Percentiles rank a stretch among this genome's conserved stretches.
Evolutionary conservation across 768 basidiomycete species (phyloP).

Genomic region (Termitomyces sp.): DNA sequence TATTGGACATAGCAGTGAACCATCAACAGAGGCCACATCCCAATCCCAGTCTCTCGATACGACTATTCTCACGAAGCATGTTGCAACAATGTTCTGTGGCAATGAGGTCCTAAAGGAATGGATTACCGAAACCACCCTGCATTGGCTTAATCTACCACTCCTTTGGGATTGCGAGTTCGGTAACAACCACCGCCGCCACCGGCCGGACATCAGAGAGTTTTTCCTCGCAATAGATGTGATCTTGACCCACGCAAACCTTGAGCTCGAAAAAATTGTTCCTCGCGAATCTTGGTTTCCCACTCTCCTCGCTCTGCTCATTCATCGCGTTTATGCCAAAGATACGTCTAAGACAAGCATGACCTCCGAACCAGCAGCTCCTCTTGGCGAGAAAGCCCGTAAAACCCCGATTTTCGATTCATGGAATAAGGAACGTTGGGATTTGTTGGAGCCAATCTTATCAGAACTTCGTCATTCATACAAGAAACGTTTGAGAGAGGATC

Average conservation of each 20-base stretch:
- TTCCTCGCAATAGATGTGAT: not conserved
- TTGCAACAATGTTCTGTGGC: not conserved
- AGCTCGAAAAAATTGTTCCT: not conserved
- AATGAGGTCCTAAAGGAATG: not conserved
- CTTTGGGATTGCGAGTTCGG: not conserved
- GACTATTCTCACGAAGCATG: not conserved
- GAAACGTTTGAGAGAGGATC: not conserved
- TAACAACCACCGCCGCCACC: not conserved
- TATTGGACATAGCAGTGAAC: not conserved
- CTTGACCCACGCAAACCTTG: not conserved
- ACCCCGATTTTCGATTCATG: not conserved
- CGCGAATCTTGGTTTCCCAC: not conserved
- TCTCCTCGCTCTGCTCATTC: not conserved
- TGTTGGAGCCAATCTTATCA: not conserved
- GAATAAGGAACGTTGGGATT: not conserved
- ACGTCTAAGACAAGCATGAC: not conserved
- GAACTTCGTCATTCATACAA: not conserved
- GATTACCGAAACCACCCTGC: not conserved
- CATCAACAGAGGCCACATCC: not conserved
- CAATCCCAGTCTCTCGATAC: not conserved
- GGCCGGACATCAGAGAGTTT: not conserved
- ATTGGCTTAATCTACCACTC: not conserved
- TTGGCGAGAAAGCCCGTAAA: not conserved
- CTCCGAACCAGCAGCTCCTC: not conserved
- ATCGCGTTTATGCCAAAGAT: not conserved